Base-by-base conservation (phyloP, 345 rosid genomes). In the Eucalyptus sideroxylon region DNA sequence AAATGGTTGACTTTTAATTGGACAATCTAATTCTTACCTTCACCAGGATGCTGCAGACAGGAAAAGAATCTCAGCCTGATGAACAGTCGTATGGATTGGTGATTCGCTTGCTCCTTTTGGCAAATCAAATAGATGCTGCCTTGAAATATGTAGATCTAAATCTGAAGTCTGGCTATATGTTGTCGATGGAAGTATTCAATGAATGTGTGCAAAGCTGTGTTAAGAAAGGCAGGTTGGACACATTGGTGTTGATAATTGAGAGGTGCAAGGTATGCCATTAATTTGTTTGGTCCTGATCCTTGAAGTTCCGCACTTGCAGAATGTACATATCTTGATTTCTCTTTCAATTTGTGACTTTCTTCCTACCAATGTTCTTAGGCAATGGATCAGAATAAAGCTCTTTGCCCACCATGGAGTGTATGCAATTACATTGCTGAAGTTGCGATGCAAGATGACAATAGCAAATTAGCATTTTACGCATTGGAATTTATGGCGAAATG, bases 401-500 rank as follows among this genome's bases (percentile, higher is more conserved):
- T 98, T 50, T 93, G 94, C 91, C 99, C 99, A 88, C 86, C 92
- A 89, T 98, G 99, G 99, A 89, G 45, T 60, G 34, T 95, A 86
- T 97, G 99, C 94, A 93, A 90, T 50, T 62, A 86, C 89, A 94
- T 97, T 89, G 97, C 98, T 50, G 98, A 95, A 88, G 93, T 90
- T 92, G 99, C 99, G 67, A 91, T 93, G 90, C 93, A 94, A 91
- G 94, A 90, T 65, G 99, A 97, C 91, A 97, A 98, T 90, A 92
- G 96, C 95, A 95, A 94, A 87, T 91, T 98, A 90, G 97, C 96
- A 21, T 96, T 93, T 92, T 95, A 93, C 82, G 97, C 98, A 4
- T 89, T 98, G 91, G 98, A 98, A 89, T 98, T 97, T 89, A 94
- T 97, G 95, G 98, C 94, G 49, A 94, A 91, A 81, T 98, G 96